Evolutionary conservation across 345 rosid species (phyloP).

Genomic region (Cochlearia excelsa): DNA sequence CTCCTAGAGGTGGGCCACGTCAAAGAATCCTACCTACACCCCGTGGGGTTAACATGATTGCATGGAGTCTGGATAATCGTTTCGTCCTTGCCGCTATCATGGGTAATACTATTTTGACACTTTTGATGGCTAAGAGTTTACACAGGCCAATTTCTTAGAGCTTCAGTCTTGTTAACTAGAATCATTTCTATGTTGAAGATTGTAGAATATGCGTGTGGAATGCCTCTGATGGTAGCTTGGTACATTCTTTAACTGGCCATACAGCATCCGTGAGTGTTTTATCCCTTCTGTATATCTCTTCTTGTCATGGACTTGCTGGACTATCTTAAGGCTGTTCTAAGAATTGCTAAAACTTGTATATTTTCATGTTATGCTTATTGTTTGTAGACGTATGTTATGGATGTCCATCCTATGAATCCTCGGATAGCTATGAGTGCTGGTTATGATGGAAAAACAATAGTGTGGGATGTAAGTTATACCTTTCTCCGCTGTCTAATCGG

Average conservation of each 20-base stretch:
- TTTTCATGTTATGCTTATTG: constrained; percentile 7
- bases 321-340: constrained; percentile 6
- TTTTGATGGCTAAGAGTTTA: constrained; percentile 17
- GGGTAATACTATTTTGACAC: constrained; percentile 55
- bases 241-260: constrained; percentile 96
- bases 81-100: constrained; percentile 99
- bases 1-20: constrained; percentile 96
- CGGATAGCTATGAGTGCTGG: constrained; percentile 99
- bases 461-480: constrained; percentile 95
- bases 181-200: constrained; percentile 50
- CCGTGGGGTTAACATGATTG: constrained; percentile 97
- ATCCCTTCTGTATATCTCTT: constrained; percentile 24
- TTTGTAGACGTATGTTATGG: constrained; percentile 90
- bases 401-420: constrained; percentile 97
- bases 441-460: constrained; percentile 91
- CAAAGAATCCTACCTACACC: constrained; percentile 97
- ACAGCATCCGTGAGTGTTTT: constrained; percentile 79
- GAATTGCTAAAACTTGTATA: constrained; percentile 5
- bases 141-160: constrained; percentile 9
- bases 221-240: constrained; percentile 94
- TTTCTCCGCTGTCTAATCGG: constrained; percentile 12
- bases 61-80: constrained; percentile 98
- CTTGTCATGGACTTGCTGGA: constrained; percentile 21
- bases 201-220: constrained; percentile 99
- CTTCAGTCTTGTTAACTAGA: constrained; percentile 22